These are phyloP conservation scores for Yamadazyma taylorii DNA, from an alignment of 1,139 yeast genomes.

Conservation along the genomic window DNA sequence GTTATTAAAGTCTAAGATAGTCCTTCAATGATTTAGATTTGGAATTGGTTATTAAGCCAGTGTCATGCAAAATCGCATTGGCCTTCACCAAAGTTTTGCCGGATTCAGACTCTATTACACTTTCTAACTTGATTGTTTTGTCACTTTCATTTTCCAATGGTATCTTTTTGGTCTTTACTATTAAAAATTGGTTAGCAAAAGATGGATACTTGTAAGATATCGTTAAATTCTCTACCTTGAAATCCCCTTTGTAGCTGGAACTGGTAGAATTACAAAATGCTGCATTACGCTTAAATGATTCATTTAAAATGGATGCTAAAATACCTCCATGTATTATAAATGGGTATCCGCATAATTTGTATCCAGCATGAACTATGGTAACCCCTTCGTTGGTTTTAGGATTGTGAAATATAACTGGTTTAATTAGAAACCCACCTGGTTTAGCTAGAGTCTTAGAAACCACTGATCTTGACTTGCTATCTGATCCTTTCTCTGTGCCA, in stretches of 20 bases:
- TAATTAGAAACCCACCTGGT: slow-evolving; percentile 79
- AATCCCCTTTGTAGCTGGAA: slow-evolving; percentile 41
- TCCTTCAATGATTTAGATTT: slow-evolving; percentile 10
- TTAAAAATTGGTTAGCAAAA: slow-evolving; percentile 74
- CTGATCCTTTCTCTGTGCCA: neutral
- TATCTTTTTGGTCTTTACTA: slow-evolving; percentile 53
- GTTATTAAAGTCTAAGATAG: slow-evolving; percentile 7
- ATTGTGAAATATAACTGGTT: slow-evolving; percentile 71
- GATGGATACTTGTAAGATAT: slow-evolving; percentile 73
- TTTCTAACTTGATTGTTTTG: slow-evolving; percentile 27
- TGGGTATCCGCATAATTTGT: slow-evolving; percentile 82
- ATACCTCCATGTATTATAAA: slow-evolving; percentile 89
- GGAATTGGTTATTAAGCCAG: slow-evolving; percentile 34
- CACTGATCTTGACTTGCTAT: slow-evolving; percentile 12
- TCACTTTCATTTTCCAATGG: slow-evolving; percentile 24
- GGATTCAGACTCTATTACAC: slow-evolving; percentile 33
- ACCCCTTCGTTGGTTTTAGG: slow-evolving; percentile 57
- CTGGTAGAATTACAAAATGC: slow-evolving; percentile 34
- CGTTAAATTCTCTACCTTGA: slow-evolving; percentile 49
- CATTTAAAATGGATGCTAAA: slow-evolving; percentile 78
- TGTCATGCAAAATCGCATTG: slow-evolving; percentile 37
- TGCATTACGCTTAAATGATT: slow-evolving; percentile 63
- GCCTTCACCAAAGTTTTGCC: slow-evolving; percentile 41
- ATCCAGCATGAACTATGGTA: slow-evolving; percentile 75
- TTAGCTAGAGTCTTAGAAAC: slow-evolving; percentile 38